These are phyloP conservation scores for Cyberlindnera euphorbiae DNA, from an alignment of 805 yeast genomes.

Conservation along the genomic window DNA sequence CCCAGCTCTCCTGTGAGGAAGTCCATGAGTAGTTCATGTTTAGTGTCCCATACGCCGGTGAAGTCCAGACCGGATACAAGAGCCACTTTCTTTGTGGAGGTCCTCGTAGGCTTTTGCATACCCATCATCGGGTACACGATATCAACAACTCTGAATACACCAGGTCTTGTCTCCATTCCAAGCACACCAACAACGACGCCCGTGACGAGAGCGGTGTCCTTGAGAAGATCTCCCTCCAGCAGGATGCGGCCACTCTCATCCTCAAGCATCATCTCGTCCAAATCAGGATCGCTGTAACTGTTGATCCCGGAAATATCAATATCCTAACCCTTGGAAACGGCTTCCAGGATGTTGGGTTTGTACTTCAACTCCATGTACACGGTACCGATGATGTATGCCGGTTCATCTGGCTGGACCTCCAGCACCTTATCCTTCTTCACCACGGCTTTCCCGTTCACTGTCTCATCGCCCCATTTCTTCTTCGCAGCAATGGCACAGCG, in stretches of 20 bases:
- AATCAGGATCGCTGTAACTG: conserved; percentile 50
- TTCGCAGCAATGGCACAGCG: conserved; percentile 41
- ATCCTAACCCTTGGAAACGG: conserved; percentile 54
- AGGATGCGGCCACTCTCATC: conserved; percentile 89
- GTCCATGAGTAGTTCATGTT: conserved; percentile 58
- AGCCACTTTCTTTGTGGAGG: conserved; percentile 44
- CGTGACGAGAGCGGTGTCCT: conserved; percentile 63
- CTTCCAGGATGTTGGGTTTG: conserved; percentile 81
- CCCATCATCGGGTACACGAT: conserved; percentile 64
- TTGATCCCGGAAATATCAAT: conserved; percentile 35
- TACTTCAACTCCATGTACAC: conserved; percentile 76
- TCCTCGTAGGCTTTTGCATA: conserved; percentile 39
- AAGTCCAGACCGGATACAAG: conserved; percentile 73
- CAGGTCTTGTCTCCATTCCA: conserved; percentile 82
- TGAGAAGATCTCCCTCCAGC: conserved; percentile 57
- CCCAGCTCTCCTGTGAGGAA: conserved; percentile 70
- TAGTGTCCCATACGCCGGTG: conserved; percentile 39
- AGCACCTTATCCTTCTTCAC: conserved; percentile 45
- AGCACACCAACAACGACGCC: conserved; percentile 84
- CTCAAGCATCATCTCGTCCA: conserved; percentile 69
- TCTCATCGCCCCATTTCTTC: conserved; percentile 53
- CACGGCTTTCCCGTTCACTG: conserved; percentile 33
- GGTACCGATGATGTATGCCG: conserved; percentile 85
- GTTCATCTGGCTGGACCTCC: conserved; percentile 56
- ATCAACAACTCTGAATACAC: conserved; percentile 80